These are phyloP conservation scores for Lodderomyces elongisporus DNA, from an alignment of 1,139 yeast species.

Conservation along the genomic window DNA sequence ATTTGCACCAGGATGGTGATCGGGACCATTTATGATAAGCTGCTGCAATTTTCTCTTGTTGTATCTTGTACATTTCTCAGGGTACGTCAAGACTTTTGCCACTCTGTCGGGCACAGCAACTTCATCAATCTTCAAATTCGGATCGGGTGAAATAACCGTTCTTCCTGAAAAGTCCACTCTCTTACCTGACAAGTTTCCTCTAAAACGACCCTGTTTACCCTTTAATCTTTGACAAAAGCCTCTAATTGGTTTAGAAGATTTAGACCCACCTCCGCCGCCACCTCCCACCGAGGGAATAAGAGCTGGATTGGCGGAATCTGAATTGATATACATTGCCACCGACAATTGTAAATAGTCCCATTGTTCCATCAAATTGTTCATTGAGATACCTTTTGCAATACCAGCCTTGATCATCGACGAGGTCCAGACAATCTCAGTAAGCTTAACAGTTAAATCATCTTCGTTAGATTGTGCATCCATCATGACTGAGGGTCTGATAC, in stretches of 20 bases:
- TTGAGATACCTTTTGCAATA: slow-evolving; percentile 87
- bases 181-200: slow-evolving; percentile 97
- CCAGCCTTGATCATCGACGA: slow-evolving; percentile 91
- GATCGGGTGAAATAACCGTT: slow-evolving; percentile 98
- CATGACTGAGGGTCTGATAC: slow-evolving; percentile 94
- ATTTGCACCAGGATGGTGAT: slow-evolving; percentile 93
- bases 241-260: slow-evolving; percentile 74
- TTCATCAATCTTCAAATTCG: slow-evolving; percentile 88
- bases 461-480: slow-evolving; percentile 95
- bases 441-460: slow-evolving; percentile 93
- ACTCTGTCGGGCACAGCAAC: slow-evolving; percentile 98
- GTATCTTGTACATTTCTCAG: slow-evolving; percentile 89
- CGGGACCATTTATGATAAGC: slow-evolving; percentile 80
- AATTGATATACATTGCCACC: slow-evolving; percentile 95
- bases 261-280: slow-evolving; percentile 51
- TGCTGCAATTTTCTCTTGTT: slow-evolving; percentile 72
- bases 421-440: slow-evolving; percentile 96
- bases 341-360: slow-evolving; percentile 97
- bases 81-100: slow-evolving; percentile 92
- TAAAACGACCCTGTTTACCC: slow-evolving; percentile 98
- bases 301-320: slow-evolving; percentile 88
- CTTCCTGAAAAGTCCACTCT: slow-evolving; percentile 98
- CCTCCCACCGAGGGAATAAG: slow-evolving; percentile 57
- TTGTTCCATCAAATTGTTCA: slow-evolving; percentile 92
- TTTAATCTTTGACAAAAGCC: slow-evolving; percentile 96